Conservation (phyloP, 352 stramenopile genomes). For the Phytophthora hibernalis region DNA sequence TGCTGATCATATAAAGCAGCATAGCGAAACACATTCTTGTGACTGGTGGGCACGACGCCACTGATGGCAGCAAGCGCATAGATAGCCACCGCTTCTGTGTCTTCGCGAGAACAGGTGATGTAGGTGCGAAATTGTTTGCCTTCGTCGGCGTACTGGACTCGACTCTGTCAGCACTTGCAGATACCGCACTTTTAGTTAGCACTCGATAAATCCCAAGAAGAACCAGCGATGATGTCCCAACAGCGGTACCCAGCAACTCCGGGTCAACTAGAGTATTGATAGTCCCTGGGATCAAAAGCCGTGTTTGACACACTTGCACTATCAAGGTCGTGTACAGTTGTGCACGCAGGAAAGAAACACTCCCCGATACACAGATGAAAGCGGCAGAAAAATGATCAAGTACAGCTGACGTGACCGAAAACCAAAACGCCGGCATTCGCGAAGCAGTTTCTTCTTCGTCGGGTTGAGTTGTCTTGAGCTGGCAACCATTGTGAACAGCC, state of each 20-base stretch:
- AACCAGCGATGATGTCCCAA: conserved; percentile 30
- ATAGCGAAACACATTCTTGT: conserved; percentile 60
- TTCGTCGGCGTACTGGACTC: conserved; percentile 5
- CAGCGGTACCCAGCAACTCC: conserved; percentile 45
- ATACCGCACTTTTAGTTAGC: background rate
- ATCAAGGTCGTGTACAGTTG: conserved; percentile 78
- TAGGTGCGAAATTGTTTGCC: conserved; percentile 7
- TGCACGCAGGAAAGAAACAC: conserved; percentile 68
- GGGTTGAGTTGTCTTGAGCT: conserved; percentile 55
- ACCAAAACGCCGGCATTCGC: conserved; percentile 39
- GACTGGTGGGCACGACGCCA: conserved; percentile 25
- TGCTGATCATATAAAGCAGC: conserved; percentile 60
- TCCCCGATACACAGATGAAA: conserved; percentile 51
- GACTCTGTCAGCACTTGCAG: background rate
- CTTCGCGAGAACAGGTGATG: conserved; percentile 8
- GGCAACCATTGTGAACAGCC: conserved; percentile 51
- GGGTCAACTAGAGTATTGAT: conserved; percentile 45
- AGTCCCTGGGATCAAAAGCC: conserved; percentile 41
- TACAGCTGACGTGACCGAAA: conserved; percentile 46
- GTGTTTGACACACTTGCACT: conserved; percentile 71
- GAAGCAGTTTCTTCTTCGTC: conserved; percentile 46
- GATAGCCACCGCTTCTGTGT: conserved; percentile 8
- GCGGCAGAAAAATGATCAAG: conserved; percentile 39
- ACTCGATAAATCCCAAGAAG: conserved; percentile 26
- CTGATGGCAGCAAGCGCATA: conserved; percentile 10